Conservation (phyloP, 1,284 basidiomycete species). For the Microbotryomycetes sp. region DNA sequence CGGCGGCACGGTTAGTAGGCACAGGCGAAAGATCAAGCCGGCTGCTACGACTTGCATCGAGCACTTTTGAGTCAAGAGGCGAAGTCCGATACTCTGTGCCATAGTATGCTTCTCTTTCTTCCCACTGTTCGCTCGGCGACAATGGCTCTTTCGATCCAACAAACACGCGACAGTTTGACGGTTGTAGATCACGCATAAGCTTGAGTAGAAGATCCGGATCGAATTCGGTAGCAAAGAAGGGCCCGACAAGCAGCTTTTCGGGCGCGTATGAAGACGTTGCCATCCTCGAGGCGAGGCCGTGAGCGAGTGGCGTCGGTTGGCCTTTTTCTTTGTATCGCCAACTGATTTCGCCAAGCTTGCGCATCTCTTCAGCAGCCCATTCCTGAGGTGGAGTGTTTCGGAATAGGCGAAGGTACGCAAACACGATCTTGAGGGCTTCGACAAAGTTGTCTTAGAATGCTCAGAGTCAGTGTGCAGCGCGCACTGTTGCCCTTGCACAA, state of each 20-base stretch:
- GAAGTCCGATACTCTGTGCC: constrained; percentile 66
- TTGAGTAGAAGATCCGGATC: constrained; percentile 57
- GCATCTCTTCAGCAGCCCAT: constrained; percentile 71
- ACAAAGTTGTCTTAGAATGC: background rate
- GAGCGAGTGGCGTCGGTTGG: constrained; percentile 65
- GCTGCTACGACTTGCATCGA: constrained; percentile 37
- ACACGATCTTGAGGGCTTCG: constrained; percentile 42
- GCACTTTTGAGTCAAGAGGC: constrained; percentile 56
- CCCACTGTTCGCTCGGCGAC: constrained; percentile 50
- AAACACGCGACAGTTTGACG: constrained; percentile 59
- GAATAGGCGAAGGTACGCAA: constrained; percentile 84
- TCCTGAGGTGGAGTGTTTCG: constrained; percentile 57
- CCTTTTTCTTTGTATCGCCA: constrained; percentile 85
- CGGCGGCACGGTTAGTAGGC: background rate
- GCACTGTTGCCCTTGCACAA: constrained; percentile 51
- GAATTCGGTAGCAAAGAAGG: constrained; percentile 69
- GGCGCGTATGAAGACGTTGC: constrained; percentile 55
- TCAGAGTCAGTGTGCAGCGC: constrained; percentile 62
- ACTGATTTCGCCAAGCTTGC: constrained; percentile 60
- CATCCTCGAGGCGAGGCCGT: constrained; percentile 67
- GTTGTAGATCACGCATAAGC: constrained; percentile 55
- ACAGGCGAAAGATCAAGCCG: background rate
- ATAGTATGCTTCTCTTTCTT: constrained; percentile 69
- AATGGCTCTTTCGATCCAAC: constrained; percentile 62
- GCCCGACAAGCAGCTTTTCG: constrained; percentile 65